Conservation (phyloP, 352 stramenopile species). For the Phytophthora cactorum region DNA sequence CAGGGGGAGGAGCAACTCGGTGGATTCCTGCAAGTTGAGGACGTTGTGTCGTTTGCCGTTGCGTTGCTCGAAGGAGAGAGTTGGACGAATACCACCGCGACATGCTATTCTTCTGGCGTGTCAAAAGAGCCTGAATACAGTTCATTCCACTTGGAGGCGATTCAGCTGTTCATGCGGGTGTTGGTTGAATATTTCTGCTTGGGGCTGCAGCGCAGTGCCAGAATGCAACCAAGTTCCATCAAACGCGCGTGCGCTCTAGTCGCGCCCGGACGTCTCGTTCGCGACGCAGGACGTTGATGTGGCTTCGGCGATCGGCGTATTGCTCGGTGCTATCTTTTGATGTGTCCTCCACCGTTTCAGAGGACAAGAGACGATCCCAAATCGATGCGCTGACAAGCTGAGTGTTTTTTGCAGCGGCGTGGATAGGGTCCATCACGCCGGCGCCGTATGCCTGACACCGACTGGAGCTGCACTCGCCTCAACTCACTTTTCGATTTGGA, state of each 20-base stretch:
- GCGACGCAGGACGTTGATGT: constrained; percentile 7
- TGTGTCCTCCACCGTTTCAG: constrained; percentile 29
- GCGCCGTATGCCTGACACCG: constrained; percentile 9
- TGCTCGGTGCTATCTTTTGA: constrained; percentile 28
- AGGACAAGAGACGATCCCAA: constrained; percentile 8
- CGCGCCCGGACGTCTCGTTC: constrained; percentile 18
- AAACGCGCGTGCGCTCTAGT: constrained; percentile 13
- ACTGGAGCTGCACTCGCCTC: constrained; percentile 1
- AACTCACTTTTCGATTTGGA: constrained; percentile 46
- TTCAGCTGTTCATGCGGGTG: background rate
- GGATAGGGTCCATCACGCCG: constrained; percentile 4
- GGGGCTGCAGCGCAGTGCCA: background rate
- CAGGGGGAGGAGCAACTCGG: constrained; percentile 12
- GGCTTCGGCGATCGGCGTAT: constrained; percentile 19
- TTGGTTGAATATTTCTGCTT: constrained; percentile 4
- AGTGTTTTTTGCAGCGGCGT: background rate
- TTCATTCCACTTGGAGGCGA: background rate
- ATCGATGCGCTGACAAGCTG: constrained; percentile 8
- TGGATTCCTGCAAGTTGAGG: constrained; percentile 25
- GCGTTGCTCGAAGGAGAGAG: constrained; percentile 15
- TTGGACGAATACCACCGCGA: constrained; percentile 18
- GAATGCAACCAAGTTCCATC: constrained; percentile 5
- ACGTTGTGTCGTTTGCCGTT: constrained; percentile 23
- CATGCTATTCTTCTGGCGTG: constrained; percentile 9
- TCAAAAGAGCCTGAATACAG: background rate